phyloP scores from a whole-genome alignment of 2,329 filamentous ascomycete species.

The Ophiostoma angusticollis region DNA sequence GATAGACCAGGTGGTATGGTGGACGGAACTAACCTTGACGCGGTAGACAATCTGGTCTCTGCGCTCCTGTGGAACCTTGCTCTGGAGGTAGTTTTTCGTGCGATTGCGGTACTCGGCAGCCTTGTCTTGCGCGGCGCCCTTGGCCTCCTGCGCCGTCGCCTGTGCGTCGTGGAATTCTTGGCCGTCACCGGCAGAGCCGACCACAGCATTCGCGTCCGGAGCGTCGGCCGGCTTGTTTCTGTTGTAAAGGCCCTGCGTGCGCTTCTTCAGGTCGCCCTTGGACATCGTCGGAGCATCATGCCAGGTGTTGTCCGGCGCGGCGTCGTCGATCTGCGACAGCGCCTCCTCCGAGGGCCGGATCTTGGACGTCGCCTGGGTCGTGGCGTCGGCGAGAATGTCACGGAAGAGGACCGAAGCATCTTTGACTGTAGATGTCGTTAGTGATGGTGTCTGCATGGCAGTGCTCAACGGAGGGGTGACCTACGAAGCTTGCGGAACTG shows the following conservation, averaged over 20 bases:
- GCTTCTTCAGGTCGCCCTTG: slow-evolving; percentile 54
- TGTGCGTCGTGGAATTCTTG: slow-evolving; percentile 42
- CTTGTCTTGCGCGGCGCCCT: slow-evolving; percentile 28
- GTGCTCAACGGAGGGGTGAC: slow-evolving; percentile 22
- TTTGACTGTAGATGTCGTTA: slow-evolving; percentile 35
- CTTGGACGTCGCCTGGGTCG: slow-evolving; percentile 59
- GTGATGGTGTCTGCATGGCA: slow-evolving; percentile 5
- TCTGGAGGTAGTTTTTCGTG: slow-evolving; percentile 60
- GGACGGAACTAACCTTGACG: slow-evolving; percentile 48
- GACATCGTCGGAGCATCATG: slow-evolving; percentile 72
- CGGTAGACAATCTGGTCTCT: slow-evolving; percentile 86
- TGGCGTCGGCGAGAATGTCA: slow-evolving; percentile 85
- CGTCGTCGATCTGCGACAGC: slow-evolving; percentile 63
- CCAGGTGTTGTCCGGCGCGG: slow-evolving; percentile 87
- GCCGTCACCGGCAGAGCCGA: slow-evolving; percentile 32
- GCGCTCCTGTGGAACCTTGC: slow-evolving; percentile 85
- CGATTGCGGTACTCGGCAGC: slow-evolving; percentile 26
- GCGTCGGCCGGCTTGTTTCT: slow-evolving; percentile 27
- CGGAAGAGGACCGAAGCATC: slow-evolving; percentile 72
- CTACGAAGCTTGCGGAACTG: slow-evolving; percentile 83
- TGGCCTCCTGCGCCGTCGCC: slow-evolving; percentile 39
- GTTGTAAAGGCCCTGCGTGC: slow-evolving; percentile 51
- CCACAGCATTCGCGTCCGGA: slow-evolving; percentile 31
- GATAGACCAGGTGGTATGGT: no score
- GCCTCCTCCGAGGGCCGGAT: slow-evolving; percentile 69